Evolutionary conservation across 2,329 filamentous ascomycete species (phyloP).

Genomic region (Pestalotiopsis sp.): DNA sequence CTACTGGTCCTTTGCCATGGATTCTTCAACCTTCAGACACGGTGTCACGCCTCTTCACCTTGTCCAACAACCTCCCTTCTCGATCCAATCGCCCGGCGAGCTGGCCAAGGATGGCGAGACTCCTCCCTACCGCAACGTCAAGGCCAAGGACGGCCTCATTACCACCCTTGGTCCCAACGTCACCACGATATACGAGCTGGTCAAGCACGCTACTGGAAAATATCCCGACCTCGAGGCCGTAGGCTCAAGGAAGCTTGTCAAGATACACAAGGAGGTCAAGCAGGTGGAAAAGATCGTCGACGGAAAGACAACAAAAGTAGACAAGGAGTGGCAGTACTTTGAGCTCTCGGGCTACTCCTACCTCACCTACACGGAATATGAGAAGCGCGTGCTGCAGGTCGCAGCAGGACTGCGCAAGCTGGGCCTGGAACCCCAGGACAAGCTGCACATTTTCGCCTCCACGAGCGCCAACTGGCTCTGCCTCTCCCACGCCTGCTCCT

Average conservation of each 20-base stretch:
- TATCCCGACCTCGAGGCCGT: slow-evolving; percentile 67
- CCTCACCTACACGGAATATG: slow-evolving; percentile 79
- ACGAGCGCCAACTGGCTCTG: slow-evolving; percentile 86
- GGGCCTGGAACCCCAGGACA: slow-evolving; percentile 68
- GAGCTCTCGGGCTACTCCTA: slow-evolving; percentile 80
- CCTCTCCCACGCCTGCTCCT: slow-evolving; percentile 74
- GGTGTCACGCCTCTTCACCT: slow-evolving; percentile 57
- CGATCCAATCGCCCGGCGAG: slow-evolving; percentile 70
- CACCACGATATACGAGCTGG: slow-evolving; percentile 77
- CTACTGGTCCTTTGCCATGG: not conserved
- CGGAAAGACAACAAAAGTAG: slow-evolving; percentile 76
- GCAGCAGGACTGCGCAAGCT: slow-evolving; percentile 76
- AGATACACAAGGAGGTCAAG: slow-evolving; percentile 81
- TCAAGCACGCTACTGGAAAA: slow-evolving; percentile 67
- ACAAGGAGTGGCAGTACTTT: slow-evolving; percentile 91
- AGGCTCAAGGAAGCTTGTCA: slow-evolving; percentile 73
- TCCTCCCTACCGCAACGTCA: slow-evolving; percentile 75
- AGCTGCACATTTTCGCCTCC: slow-evolving; percentile 81
- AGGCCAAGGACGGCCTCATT: slow-evolving; percentile 71
- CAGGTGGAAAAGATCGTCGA: slow-evolving; percentile 88
- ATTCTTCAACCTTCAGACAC: slow-evolving; percentile 19
- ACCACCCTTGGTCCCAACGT: slow-evolving; percentile 69
- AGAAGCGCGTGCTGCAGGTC: slow-evolving; percentile 67
- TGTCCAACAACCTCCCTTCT: slow-evolving; percentile 73
- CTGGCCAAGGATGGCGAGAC: slow-evolving; percentile 79